phyloP scores from a whole-genome alignment of 2,329 filamentous ascomycete genomes.

The Thermochaetoides dissita region DNA sequence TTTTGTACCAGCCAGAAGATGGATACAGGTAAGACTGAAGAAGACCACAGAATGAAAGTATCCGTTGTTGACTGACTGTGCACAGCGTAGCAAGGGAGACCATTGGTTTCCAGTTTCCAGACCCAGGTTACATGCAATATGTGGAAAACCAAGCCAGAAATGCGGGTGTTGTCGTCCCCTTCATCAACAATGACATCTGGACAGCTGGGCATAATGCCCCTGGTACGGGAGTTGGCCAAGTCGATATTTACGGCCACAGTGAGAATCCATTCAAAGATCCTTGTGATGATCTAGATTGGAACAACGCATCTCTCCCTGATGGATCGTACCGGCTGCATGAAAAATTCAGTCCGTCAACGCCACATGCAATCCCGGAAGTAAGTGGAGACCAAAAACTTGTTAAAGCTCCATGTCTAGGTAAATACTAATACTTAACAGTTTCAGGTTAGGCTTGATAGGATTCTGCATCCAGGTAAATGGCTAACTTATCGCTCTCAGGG shows the following conservation, averaged over 20 bases:
- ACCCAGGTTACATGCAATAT: constrained; percentile 55
- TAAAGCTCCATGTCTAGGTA: too few species aligned
- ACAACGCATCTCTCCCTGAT: constrained; percentile 39
- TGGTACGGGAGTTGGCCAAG: constrained; percentile 39
- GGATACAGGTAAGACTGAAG: constrained; percentile 42
- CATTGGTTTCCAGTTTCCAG: constrained; percentile 40
- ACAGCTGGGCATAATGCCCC: constrained; percentile 48
- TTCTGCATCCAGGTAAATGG: too few species aligned
- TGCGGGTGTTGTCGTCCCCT: constrained; percentile 58
- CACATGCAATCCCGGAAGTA: constrained; percentile 45
- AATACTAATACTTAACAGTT: constrained; percentile 2
- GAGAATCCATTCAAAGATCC: constrained; percentile 48
- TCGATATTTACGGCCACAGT: constrained; percentile 56
- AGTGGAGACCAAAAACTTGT: neutral
- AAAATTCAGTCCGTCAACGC: constrained; percentile 49
- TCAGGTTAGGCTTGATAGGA: constrained; percentile 16
- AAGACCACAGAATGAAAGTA: neutral
- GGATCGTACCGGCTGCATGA: constrained; percentile 40
- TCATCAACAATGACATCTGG: constrained; percentile 62
- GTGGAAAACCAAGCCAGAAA: constrained; percentile 54
- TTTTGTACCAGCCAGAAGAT: constrained; percentile 70
- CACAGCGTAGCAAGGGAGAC: constrained; percentile 24
- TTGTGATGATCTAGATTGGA: constrained; percentile 48
- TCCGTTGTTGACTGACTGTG: neutral
- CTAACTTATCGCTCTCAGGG: constrained; percentile 40